Conservation (phyloP, 2,329 filamentous ascomycete genomes). For the Aulographum hederae region DNA sequence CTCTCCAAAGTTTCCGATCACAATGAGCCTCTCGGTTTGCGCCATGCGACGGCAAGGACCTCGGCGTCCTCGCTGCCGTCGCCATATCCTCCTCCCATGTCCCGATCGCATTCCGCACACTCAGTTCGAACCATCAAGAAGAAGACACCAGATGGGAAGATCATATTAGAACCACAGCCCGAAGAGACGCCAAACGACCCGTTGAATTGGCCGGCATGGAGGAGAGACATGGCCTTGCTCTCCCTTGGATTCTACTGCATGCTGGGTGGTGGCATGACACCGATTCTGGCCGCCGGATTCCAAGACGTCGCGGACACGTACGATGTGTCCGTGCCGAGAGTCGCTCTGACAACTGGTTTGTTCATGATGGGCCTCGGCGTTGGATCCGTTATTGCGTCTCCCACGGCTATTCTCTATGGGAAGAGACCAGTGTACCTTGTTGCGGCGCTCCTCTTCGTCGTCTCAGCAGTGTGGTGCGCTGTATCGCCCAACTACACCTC, state of each 20-base stretch:
- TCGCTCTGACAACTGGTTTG: slow-evolving; percentile 74
- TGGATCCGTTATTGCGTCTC: slow-evolving; percentile 68
- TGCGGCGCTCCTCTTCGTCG: slow-evolving; percentile 58
- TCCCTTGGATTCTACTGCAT: slow-evolving; percentile 85
- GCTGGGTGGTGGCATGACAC: slow-evolving; percentile 83
- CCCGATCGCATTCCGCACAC: slow-evolving; percentile 4
- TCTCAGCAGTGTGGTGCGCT: slow-evolving; percentile 69
- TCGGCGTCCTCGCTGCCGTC: slow-evolving; percentile 36
- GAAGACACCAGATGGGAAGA: slow-evolving; percentile 59
- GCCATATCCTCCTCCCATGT: slow-evolving; percentile 11
- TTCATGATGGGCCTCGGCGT: slow-evolving; percentile 90
- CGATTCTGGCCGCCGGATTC: slow-evolving; percentile 79
- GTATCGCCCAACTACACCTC: slow-evolving; percentile 65
- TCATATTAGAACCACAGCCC: slow-evolving; percentile 81
- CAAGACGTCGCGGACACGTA: slow-evolving; percentile 54
- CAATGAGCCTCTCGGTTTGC: slow-evolving; percentile 43
- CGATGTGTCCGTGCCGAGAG: slow-evolving; percentile 47
- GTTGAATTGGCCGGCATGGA: slow-evolving; percentile 74
- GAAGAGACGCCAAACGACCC: slow-evolving; percentile 84
- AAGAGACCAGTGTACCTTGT: slow-evolving; percentile 81
- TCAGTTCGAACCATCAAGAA: slow-evolving; percentile 35
- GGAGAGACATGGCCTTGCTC: slow-evolving; percentile 60
- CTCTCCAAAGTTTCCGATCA: slow-evolving; percentile 35
- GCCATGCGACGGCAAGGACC: slow-evolving; percentile 41
- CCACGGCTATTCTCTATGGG: slow-evolving; percentile 77